These are phyloP conservation scores for Hydnomerulius pinastri DNA, from an alignment of 768 basidiomycete species.

Conservation along the genomic window DNA sequence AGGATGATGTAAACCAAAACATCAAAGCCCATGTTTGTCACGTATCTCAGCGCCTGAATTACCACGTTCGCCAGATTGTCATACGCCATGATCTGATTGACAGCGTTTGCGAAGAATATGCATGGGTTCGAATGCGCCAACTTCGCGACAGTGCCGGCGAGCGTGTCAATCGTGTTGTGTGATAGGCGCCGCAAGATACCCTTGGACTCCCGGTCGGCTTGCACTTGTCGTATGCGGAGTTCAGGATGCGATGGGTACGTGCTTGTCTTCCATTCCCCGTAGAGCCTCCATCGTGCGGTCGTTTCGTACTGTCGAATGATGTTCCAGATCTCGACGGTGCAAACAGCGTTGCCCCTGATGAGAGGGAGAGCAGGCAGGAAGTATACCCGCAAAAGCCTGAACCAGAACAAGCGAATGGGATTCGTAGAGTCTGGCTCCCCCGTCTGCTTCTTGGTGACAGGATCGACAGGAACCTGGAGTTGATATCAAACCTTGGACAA, in stretches of 20 bases:
- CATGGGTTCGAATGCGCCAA: slow-evolving; percentile 93
- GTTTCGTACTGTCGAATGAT: slow-evolving; percentile 80
- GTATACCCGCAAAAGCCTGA: slow-evolving; percentile 73
- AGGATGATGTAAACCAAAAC: slow-evolving; percentile 87
- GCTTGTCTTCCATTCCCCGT: slow-evolving; percentile 90
- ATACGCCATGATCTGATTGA: slow-evolving; percentile 95
- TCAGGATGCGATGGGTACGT: slow-evolving; percentile 77
- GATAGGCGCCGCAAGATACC: slow-evolving; percentile 86
- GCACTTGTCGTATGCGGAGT: slow-evolving; percentile 74
- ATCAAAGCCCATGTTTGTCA: slow-evolving; percentile 93
- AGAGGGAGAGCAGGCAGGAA: slow-evolving; percentile 87
- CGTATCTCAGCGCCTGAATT: slow-evolving; percentile 84
- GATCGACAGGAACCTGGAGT: slow-evolving; percentile 50
- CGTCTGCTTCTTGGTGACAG: slow-evolving; percentile 59
- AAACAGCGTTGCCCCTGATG: slow-evolving; percentile 83
- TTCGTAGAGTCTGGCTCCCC: slow-evolving; percentile 56
- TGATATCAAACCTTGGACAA: slow-evolving; percentile 5
- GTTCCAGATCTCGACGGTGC: slow-evolving; percentile 91
- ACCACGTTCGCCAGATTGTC: slow-evolving; percentile 91
- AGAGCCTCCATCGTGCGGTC: slow-evolving; percentile 83
- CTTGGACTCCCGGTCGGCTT: slow-evolving; percentile 87
- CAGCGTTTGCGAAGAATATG: slow-evolving; percentile 84
- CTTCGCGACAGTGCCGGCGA: slow-evolving; percentile 89
- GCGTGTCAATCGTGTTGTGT: slow-evolving; percentile 77
- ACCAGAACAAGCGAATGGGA: slow-evolving; percentile 81